Base-by-base conservation (phyloP, 148 eudicot species). In the Drosera capensis region DNA sequence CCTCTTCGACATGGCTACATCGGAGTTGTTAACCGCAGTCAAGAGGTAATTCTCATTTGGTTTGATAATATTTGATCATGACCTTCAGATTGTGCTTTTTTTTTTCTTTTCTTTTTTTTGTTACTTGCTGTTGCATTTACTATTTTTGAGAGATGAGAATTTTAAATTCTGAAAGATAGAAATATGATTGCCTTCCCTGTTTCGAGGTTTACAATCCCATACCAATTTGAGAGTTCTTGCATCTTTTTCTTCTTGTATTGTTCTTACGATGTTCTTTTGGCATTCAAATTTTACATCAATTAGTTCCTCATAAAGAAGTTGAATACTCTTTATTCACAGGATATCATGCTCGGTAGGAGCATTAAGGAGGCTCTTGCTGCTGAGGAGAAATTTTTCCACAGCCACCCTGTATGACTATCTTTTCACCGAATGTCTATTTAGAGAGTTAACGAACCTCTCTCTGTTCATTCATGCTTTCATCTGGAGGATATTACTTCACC, bases 311-410 rank as follows among this genome's bases (percentile, higher is more conserved):
- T 11, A 28, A 28, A 5, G 31, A 5, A 11, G 31, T 28, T 5
- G 31, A 5, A 11, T 28, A 5, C 31, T 28, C 7, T 11, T 28
- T 28, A 5, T 5, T 28, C 31, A 52, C 72, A 90, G 97, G 97
- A 90, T 49, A 90, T 84, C 51, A 72, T 51, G 59, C 52, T 48
- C 23, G 81, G 73, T 34, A 74, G 78, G 55, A 78, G 77, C 60
- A 84, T 90, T 36, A 90, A 78, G 57, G 95, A 84, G 65, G 97
- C 97, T 11, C 80, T 90, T 54, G 74, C 68, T 37, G 95, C 86
- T 22, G 97, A 90, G 69, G 97, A 90, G 69, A 90, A 70, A 63
- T 90, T 78, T 60, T 90, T 90, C 47, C 82, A 76, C 20, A 78
- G 80, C 61, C 95, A 76, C 49, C 95, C 95, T 34, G 97, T 90